Evolutionary conservation across 108 stramenopile species (phyloP), one percentile per base, ranked within the genome.

Genomic region (Cylindrotheca closterium): DNA sequence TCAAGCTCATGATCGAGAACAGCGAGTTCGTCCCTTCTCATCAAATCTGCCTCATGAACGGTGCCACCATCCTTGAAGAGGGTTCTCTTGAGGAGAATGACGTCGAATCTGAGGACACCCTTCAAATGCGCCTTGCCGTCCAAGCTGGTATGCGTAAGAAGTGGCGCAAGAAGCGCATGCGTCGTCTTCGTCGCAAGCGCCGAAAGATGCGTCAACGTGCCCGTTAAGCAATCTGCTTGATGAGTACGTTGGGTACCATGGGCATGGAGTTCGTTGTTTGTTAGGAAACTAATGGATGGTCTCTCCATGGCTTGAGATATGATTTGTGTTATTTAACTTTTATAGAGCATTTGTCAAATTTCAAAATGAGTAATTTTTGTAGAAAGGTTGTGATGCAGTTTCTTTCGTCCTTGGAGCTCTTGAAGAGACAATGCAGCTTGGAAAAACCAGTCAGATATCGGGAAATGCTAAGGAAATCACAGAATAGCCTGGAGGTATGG

Each of bases 201-300:
- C 75, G 93, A 51, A 94, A 94, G 90, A 94, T 94, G 93, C 93
- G 93, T 81, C 89, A 91, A 79, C 93, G 93, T 83, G 93, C 93
- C 60, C 88, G 90, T 65, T 94, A 92, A 90, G 55, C 70, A 49
- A 3, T 50, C 22, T 47, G 25, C 12, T n/a, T n/a, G 15, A 60
- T 8, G 30, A 0, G 25, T 49, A 22, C 15, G 52, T 5, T 51
- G 67, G 47, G n/a, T n/a, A n/a, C n/a, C n/a, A n/a, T n/a, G n/a
- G n/a, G n/a, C n/a, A 51, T 56, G 67, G 67, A 57, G 57, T 68
- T 68, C 27, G 54, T 45, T 27, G 2, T 12, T 31, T 56, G 2
- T 51, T 51, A 47, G 56, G 57, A 49, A 47, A 3, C 23, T 28
- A 31, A 4, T 30, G 32, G 32, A 37, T 33, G 34, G 27, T 61